phyloP scores from a whole-genome alignment of 2,329 filamentous ascomycete species.

The Ascomycota sp. region DNA sequence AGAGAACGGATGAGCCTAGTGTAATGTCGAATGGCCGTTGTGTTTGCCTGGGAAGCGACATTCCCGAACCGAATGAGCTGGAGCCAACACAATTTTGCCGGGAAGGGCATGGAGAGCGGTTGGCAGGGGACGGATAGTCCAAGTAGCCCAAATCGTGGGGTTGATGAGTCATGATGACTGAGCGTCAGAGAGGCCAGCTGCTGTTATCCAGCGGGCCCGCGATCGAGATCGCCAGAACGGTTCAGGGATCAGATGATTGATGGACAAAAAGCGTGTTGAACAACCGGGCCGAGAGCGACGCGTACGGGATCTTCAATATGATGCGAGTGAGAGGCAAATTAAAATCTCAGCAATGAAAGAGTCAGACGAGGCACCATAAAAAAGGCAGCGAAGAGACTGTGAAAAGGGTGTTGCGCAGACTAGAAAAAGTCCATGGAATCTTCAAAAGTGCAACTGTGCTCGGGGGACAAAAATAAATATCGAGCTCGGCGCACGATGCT shows the following conservation, averaged over 20 bases:
- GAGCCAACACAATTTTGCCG: constrained; percentile 30
- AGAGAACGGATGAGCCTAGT: constrained; percentile 42
- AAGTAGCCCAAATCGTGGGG: constrained; percentile 46
- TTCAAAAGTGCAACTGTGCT: background rate
- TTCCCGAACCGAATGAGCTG: constrained; percentile 28
- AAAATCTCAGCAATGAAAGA: too few relatives aligned
- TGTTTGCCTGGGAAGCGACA: constrained; percentile 25
- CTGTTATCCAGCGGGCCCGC: constrained; percentile 7
- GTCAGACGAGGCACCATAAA: background rate
- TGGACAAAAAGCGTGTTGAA: background rate
- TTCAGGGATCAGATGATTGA: too few relatives aligned
- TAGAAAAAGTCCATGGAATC: too few relatives aligned
- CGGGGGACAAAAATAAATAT: background rate
- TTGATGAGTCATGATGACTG: constrained; percentile 23
- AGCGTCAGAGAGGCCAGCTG: constrained; percentile 1
- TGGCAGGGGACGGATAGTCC: constrained; percentile 38
- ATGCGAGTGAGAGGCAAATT: too few relatives aligned
- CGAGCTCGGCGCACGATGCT: too few relatives aligned
- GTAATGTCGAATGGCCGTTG: constrained; percentile 64
- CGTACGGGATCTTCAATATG: too few relatives aligned
- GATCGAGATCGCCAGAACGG: too few relatives aligned
- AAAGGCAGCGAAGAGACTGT: background rate
- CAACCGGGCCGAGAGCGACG: background rate
- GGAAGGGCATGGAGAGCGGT: constrained; percentile 50
- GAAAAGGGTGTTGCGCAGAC: background rate